phyloP scores from a whole-genome alignment of 352 stramenopile genomes.

The Blastocystis sp. region DNA sequence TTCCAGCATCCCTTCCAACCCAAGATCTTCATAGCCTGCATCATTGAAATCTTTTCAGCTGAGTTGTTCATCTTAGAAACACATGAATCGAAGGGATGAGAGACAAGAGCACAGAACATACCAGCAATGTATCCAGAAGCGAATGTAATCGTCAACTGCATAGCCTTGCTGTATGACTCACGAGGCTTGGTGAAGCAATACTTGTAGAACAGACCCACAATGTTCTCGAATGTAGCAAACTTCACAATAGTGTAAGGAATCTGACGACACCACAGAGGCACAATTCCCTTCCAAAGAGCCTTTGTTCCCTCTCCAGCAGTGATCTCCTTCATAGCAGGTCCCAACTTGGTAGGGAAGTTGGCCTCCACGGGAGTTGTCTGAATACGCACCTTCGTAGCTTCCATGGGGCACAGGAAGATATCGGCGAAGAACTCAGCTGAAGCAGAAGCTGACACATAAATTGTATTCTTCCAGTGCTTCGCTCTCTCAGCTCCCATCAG shows the following conservation, averaged over 20 bases:
- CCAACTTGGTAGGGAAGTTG: conserved; percentile 80
- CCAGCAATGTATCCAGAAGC: conserved; percentile 93
- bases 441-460: conserved; percentile 80
- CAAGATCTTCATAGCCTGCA: conserved; percentile 78
- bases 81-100: conserved; percentile 94
- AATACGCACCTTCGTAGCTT: conserved; percentile 88
- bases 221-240: conserved; percentile 88
- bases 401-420: conserved; percentile 83
- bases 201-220: conserved; percentile 69
- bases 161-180: conserved; percentile 80
- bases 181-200: conserved; percentile 75
- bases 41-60: conserved; percentile 73
- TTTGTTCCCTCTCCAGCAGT: conserved; percentile 69
- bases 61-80: conserved; percentile 91
- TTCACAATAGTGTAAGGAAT: conserved; percentile 99
- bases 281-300: conserved; percentile 69
- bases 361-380: conserved; percentile 75
- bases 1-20: conserved; percentile 66
- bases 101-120: conserved; percentile 96
- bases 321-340: conserved; percentile 77
- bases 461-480: conserved; percentile 81
- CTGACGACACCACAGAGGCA: conserved; percentile 76
- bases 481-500: conserved; percentile 81
- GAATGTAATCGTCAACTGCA: conserved; percentile 90
- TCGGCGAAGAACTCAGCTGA: conserved; percentile 86